Conservation (phyloP, 1,284 basidiomycete genomes). For the Rhodotorula sp. region DNA sequence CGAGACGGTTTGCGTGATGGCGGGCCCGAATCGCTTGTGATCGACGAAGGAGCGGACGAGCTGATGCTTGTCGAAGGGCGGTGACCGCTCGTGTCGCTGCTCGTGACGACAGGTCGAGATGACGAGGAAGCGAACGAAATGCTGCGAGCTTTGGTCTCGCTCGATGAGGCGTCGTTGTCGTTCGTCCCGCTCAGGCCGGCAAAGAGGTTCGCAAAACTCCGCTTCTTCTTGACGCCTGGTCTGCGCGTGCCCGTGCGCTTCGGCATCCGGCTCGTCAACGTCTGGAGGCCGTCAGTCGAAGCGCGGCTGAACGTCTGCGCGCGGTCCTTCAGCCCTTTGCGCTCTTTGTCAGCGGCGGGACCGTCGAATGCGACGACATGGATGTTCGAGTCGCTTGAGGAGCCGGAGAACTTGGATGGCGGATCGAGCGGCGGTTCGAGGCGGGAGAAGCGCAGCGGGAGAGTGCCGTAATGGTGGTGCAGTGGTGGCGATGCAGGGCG, state of each 20-base stretch:
- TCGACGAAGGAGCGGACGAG: conserved; percentile 15
- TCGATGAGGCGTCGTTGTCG: not conserved
- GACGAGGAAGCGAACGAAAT: not conserved
- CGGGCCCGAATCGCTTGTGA: not conserved
- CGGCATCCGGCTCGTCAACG: conserved; percentile 9
- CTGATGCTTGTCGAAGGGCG: conserved; percentile 13
- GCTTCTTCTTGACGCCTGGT: conserved; percentile 2
- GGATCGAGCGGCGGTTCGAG: conserved; percentile 11
- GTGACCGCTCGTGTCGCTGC: conserved; percentile 13
- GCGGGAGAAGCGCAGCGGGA: not conserved
- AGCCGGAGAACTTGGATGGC: conserved; percentile 32
- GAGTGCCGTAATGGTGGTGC: not conserved
- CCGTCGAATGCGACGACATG: conserved; percentile 5
- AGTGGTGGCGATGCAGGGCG: not conserved
- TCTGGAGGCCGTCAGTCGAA: conserved; percentile 6
- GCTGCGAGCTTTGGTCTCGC: not conserved
- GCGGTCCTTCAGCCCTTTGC: not conserved
- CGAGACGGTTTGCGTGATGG: conserved; percentile 6
- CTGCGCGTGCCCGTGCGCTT: not conserved
- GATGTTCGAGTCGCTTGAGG: conserved; percentile 25
- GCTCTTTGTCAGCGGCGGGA: not conserved
- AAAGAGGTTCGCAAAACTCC: conserved; percentile 24
- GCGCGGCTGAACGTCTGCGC: conserved; percentile 18
- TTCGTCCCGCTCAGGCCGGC: conserved; percentile 1
- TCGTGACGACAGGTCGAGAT: not conserved